Evolutionary conservation across 2,329 filamentous ascomycete species (phyloP).

Genomic region (Fusarium aywerte): DNA sequence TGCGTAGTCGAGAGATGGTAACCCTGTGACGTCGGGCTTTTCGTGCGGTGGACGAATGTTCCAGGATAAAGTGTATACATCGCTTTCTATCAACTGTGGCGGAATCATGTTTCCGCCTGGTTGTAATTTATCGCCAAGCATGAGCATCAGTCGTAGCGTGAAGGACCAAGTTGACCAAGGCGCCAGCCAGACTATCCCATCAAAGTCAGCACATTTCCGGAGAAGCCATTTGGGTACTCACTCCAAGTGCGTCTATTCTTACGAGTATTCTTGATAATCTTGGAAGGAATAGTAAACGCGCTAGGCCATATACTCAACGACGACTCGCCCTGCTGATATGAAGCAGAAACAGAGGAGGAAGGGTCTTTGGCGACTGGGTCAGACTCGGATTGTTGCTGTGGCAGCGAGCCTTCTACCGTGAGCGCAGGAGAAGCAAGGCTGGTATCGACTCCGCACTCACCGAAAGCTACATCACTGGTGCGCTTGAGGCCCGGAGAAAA

Average conservation of each 20-base stretch:
- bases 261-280: slow-evolving; percentile 47
- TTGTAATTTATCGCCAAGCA: slow-evolving; percentile 48
- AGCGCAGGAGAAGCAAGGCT: slow-evolving; percentile 36
- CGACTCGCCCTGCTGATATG: slow-evolving; percentile 12
- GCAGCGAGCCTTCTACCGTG: slow-evolving; percentile 18
- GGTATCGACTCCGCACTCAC: slow-evolving; percentile 24
- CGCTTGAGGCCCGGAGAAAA: slow-evolving; percentile 23
- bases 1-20: slow-evolving; percentile 51
- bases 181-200: slow-evolving; percentile 45
- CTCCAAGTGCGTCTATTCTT: slow-evolving; percentile 52
- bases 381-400: slow-evolving; percentile 20
- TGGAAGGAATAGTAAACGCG: slow-evolving; percentile 46
- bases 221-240: slow-evolving; percentile 30
- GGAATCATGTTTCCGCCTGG: slow-evolving; percentile 38
- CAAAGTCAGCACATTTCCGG: not conserved
- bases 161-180: slow-evolving; percentile 52
- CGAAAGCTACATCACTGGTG: slow-evolving; percentile 30
- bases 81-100: slow-evolving; percentile 40
- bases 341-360: not conserved
- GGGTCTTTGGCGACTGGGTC: slow-evolving; percentile 6
- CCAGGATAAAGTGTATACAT: slow-evolving; percentile 48
- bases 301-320: slow-evolving; percentile 46
- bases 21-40: slow-evolving; percentile 47
- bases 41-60: slow-evolving; percentile 28
- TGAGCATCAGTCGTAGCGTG: slow-evolving; percentile 47